Evolutionary conservation across 2,329 filamentous ascomycete species (phyloP), one percentile per base, ranked within the genome.

Genomic region (Arthrobotrys sinensis): DNA sequence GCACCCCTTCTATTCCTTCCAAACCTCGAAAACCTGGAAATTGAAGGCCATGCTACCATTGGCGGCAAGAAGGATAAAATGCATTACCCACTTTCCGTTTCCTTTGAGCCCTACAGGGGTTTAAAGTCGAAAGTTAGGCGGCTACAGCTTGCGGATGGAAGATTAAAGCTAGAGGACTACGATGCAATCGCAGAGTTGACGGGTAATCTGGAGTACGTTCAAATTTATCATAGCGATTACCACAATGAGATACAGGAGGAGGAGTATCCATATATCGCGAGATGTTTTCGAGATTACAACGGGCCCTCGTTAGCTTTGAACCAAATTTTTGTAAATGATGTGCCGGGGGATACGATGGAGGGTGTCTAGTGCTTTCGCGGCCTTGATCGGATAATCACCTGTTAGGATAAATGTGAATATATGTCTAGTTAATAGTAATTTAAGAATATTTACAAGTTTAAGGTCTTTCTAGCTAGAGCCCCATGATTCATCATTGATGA

Each of bases 91-190:
- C 55, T 60, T 28, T 28, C 10, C 3, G 7, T 43, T 19, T 8
- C 55, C 14, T 43, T 60, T 8, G 34, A 40, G 14, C 36, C 40
- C 3, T 53, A 64, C 24, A 28, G 43, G n/a, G 57, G 46, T 11
- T 12, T n/a, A n/a, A 64, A 48, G 19, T 71, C 68, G 4, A 46
- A 19, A 1, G 36, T 55, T 2, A 64, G 45, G 5, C 19, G n/a
- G 3, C n/a, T 71, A 24, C 6, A 32, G 2, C 46, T 64, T 34
- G 7, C 3, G 14, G 68, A 71, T 28, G 46, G 43, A 4, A 40
- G 68, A 16, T 55, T 71, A 57, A 19, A 40, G 14, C 12, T 24
- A 11, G 34, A 55, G 21, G 68, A 71, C 28, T 71, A 53, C 11
- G 28, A 53, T 32, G 45, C 34, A 0, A 53, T 71, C n/a, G 68